Conservation (phyloP, 1,139 yeast species). For the Pneumocystis wakefieldiae region DNA sequence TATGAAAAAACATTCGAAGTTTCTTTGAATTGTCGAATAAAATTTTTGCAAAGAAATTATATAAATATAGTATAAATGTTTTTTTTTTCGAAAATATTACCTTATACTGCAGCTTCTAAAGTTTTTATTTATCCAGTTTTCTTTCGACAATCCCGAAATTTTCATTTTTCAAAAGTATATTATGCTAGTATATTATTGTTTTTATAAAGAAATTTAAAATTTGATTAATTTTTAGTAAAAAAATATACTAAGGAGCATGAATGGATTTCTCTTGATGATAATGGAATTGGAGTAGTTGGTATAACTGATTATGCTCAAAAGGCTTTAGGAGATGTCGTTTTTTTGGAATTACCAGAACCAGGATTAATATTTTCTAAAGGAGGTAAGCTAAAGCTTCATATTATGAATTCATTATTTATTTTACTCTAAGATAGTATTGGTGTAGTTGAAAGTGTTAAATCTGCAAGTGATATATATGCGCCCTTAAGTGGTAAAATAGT, state of each 20-base stretch:
- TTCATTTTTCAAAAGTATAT: not conserved
- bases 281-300: constrained; percentile 50
- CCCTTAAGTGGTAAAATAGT: constrained; percentile 70
- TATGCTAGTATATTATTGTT: constrained; percentile 61
- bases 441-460: constrained; percentile 86
- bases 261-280: constrained; percentile 79
- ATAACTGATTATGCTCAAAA: constrained; percentile 92
- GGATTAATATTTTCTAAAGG: constrained; percentile 55
- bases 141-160: not conserved
- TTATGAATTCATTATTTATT: not conserved
- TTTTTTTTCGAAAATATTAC: not conserved
- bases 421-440: constrained; percentile 50
- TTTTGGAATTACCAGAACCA: constrained; percentile 72
- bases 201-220: not conserved
- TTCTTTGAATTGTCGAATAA: not conserved
- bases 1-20: not conserved
- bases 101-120: not conserved
- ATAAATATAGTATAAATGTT: not conserved
- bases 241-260: constrained; percentile 63
- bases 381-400: not conserved
- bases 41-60: not conserved
- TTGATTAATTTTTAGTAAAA: not conserved
- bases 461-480: constrained; percentile 82
- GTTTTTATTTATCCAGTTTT: not conserved
- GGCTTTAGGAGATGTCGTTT: constrained; percentile 96